phyloP scores from a whole-genome alignment of 1,284 basidiomycete genomes.

The Leucocoprinus gongylophorus region DNA sequence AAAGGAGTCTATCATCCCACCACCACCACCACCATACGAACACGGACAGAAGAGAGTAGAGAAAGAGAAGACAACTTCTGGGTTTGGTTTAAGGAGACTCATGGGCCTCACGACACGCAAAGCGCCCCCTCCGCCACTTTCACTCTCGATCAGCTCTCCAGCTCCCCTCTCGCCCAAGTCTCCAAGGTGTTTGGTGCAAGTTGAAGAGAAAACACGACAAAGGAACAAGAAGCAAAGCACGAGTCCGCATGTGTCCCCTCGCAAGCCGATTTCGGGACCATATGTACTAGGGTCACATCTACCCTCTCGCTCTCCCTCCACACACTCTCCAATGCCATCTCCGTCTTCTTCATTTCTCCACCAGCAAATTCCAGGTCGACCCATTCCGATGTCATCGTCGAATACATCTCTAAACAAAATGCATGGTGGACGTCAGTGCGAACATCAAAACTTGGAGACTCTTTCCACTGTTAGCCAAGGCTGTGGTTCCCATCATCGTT shows the following conservation, averaged over 20 bases:
- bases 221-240: slow-evolving; percentile 3
- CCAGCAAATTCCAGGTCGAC: neutral
- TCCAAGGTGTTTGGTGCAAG: neutral
- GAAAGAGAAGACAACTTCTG: slow-evolving; percentile 9
- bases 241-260: slow-evolving; percentile 12
- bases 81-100: slow-evolving; percentile 26
- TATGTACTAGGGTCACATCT: slow-evolving; percentile 32
- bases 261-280: slow-evolving; percentile 36
- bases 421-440: slow-evolving; percentile 1
- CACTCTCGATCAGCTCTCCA: slow-evolving; percentile 5
- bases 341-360: slow-evolving; percentile 8
- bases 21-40: slow-evolving; percentile 10
- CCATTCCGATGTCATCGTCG: slow-evolving; percentile 6
- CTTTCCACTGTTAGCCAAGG: neutral
- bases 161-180: slow-evolving; percentile 4
- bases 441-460: too few species aligned
- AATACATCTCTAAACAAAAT: slow-evolving; percentile 9
- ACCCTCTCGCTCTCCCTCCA: slow-evolving; percentile 12
- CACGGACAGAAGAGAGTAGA: slow-evolving; percentile 17
- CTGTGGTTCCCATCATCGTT: slow-evolving; percentile 1
- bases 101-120: slow-evolving; percentile 23
- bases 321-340: slow-evolving; percentile 7
- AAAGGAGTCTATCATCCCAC: slow-evolving; percentile 17
- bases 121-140: slow-evolving; percentile 13
- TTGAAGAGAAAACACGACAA: neutral